Evolutionary conservation across 768 basidiomycete genomes (phyloP).

Genomic region (Tulasnella sp.): DNA sequence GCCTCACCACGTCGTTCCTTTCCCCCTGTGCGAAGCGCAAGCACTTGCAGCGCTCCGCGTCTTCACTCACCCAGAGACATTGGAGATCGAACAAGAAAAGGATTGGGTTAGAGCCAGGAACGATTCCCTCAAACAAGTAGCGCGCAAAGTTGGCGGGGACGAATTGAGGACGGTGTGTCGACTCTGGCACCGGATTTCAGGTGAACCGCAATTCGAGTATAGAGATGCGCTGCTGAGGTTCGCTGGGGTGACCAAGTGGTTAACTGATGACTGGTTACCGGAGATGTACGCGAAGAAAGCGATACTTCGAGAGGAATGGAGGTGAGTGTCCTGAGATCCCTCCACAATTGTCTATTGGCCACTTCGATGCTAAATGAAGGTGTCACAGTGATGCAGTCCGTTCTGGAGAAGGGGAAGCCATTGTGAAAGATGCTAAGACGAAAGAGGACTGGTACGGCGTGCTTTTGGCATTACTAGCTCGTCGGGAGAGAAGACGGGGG

Average conservation of each 20-base stretch:
- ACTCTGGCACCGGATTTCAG: conserved; percentile 48
- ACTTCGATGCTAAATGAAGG: not conserved
- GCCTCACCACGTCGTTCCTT: conserved; percentile 50
- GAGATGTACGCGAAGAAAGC: conserved; percentile 45
- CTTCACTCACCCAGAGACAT: conserved; percentile 41
- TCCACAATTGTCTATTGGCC: no score
- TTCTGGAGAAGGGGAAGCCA: not conserved
- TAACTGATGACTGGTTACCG: conserved; percentile 43
- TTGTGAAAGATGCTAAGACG: not conserved
- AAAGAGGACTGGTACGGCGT: not conserved
- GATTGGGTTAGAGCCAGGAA: conserved; percentile 45
- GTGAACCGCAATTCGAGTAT: conserved; percentile 56
- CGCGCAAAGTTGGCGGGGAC: conserved; percentile 26
- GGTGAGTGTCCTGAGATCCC: conserved; percentile 11
- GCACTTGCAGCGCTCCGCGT: conserved; percentile 52
- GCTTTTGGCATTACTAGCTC: not conserved
- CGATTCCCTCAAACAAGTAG: conserved; percentile 22
- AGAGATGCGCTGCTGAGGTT: conserved; percentile 51
- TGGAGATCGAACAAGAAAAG: conserved; percentile 45
- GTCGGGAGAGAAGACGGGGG: not conserved
- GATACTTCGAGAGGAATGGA: conserved; percentile 50
- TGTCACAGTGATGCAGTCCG: not conserved
- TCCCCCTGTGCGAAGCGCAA: conserved; percentile 75
- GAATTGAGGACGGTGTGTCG: conserved; percentile 39
- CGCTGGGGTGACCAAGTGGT: conserved; percentile 37